Conservation (phyloP, 2,329 filamentous ascomycete genomes). For the Neurospora crassa region DNA sequence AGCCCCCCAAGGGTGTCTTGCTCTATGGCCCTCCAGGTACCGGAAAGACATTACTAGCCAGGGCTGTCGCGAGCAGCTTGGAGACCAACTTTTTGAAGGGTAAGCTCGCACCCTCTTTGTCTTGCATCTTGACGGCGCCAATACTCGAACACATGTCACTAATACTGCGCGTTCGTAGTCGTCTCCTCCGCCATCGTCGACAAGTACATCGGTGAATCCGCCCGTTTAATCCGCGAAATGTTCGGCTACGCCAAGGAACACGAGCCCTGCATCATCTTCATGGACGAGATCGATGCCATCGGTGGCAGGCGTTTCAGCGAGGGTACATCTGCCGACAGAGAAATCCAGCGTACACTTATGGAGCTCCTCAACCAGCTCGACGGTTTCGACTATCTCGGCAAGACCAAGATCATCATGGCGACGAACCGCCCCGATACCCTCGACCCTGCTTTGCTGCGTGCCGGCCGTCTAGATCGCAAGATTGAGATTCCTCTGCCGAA, state of each 20-base stretch:
- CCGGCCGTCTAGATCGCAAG: conserved; percentile 90
- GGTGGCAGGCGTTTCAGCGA: conserved; percentile 94
- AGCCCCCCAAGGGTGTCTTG: conserved; percentile 94
- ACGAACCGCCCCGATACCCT: conserved; percentile 96
- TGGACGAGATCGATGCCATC: conserved; percentile 99
- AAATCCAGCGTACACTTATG: conserved; percentile 98
- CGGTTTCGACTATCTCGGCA: conserved; percentile 97
- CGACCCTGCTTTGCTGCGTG: conserved; percentile 84
- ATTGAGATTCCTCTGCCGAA: conserved; percentile 97
- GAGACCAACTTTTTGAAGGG: conserved; percentile 99
- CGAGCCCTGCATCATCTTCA: conserved; percentile 99
- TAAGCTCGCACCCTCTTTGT: conserved; percentile 29
- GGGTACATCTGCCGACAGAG: conserved; percentile 92
- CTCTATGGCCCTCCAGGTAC: conserved; percentile 95
- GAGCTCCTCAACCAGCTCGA: conserved; percentile 97
- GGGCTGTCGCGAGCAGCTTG: conserved; percentile 89
- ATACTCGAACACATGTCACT: background rate
- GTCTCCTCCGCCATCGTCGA: conserved; percentile 98
- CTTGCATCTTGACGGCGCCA: background rate
- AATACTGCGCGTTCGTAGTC: conserved; percentile 43
- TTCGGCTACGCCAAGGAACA: conserved; percentile 99
- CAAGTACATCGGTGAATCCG: conserved; percentile 98
- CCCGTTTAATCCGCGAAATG: conserved; percentile 96
- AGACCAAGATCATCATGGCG: conserved; percentile 99
- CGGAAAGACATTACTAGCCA: conserved; percentile 87